Evolutionary conservation across 768 basidiomycete species (phyloP).

Genomic region (Lactarius trivialis): DNA sequence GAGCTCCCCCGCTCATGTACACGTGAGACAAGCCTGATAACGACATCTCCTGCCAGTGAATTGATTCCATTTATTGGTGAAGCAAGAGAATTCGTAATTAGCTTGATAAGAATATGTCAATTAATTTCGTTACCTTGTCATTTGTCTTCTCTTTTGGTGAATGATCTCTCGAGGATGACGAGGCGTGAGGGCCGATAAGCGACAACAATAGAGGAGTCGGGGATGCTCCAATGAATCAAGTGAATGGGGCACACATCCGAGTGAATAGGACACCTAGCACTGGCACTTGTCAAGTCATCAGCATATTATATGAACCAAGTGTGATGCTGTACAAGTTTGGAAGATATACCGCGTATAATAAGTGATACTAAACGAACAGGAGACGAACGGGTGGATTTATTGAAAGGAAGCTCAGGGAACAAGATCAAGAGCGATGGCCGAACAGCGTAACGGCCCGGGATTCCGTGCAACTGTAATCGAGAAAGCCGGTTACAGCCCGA

Average conservation of each 20-base stretch:
- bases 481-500: too few species aligned
- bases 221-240: not conserved
- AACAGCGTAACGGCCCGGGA: too few species aligned
- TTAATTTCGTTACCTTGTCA: not conserved
- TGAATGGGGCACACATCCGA: not conserved
- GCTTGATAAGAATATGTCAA: not conserved
- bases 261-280: not conserved
- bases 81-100: not conserved
- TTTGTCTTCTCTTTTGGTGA: not conserved
- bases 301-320: not conserved
- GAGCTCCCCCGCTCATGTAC: not conserved
- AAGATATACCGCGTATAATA: too few species aligned
- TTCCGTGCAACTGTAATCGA: too few species aligned
- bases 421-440: too few species aligned
- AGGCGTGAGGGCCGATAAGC: not conserved
- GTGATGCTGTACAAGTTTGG: too few species aligned
- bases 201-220: not conserved
- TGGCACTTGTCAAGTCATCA: not conserved
- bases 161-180: not conserved
- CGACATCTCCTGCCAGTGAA: not conserved
- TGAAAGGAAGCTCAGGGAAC: too few species aligned
- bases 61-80: not conserved
- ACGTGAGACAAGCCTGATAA: not conserved
- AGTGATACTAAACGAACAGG: too few species aligned
- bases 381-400: too few species aligned